These are phyloP conservation scores for Cutaneotrichosporon sp. DNA, from an alignment of 1,284 basidiomycete species.

Conservation along the genomic window DNA sequence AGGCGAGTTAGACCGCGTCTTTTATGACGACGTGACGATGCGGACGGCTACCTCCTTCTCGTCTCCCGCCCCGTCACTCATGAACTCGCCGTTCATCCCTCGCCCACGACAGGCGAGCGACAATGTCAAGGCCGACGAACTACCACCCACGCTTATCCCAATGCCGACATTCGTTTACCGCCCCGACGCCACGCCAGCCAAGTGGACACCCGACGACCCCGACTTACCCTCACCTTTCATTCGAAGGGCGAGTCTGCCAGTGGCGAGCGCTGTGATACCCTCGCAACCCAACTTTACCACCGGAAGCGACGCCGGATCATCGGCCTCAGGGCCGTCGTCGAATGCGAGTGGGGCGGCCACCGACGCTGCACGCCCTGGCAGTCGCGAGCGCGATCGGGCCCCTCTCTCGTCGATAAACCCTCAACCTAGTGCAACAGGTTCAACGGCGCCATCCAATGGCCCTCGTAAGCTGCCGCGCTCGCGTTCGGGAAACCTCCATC, in stretches of 20 bases:
- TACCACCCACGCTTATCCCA: slow-evolving; percentile 35
- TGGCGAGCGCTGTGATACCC: not conserved
- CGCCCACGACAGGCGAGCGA: slow-evolving; percentile 8
- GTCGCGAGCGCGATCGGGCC: slow-evolving; percentile 4
- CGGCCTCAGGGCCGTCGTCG: too few relatives aligned
- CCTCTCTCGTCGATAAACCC: slow-evolving; percentile 18
- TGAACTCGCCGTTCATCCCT: slow-evolving; percentile 9
- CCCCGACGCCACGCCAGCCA: slow-evolving; percentile 42
- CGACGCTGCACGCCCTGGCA: too few relatives aligned
- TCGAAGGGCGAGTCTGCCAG: slow-evolving; percentile 10
- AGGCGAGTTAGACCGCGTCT: slow-evolving; percentile 29
- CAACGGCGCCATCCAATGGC: not conserved
- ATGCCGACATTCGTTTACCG: slow-evolving; percentile 32
- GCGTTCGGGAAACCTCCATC: not conserved
- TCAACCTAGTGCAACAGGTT: slow-evolving; percentile 4
- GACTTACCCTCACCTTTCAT: slow-evolving; percentile 43
- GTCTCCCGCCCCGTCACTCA: slow-evolving; percentile 25
- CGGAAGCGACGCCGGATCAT: too few relatives aligned
- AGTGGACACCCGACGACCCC: slow-evolving; percentile 40
- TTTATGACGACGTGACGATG: slow-evolving; percentile 40
- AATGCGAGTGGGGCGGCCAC: too few relatives aligned
- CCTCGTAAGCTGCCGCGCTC: slow-evolving; percentile 3
- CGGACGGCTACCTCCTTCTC: slow-evolving; percentile 27
- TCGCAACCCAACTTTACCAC: not conserved
- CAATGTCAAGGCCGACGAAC: not conserved